A percentile compares a stretch with the other conserved stretches of the same genome.
These are phyloP conservation scores for Linnemannia hyalina DNA, from an alignment of 192 early-diverging fungal genomes.

Conservation along the genomic window DNA sequence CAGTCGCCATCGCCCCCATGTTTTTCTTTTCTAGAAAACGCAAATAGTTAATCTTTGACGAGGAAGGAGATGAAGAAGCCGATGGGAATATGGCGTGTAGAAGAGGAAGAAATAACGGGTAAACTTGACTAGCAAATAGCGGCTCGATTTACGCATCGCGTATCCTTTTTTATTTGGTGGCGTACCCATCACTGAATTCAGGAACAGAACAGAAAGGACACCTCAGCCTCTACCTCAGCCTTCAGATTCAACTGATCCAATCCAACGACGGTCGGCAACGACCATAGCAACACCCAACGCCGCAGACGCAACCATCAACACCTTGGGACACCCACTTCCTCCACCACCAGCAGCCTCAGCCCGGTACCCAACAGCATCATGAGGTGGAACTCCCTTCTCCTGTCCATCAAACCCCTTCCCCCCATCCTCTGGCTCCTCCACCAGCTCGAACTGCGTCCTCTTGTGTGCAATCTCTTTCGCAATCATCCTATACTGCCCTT, in stretches of 20 bases:
- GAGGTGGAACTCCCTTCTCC: background rate
- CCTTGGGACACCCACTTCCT: background rate
- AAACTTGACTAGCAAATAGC: too few relatives aligned
- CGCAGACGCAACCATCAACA: background rate
- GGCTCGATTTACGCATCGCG: too few relatives aligned
- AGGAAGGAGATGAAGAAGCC: too few relatives aligned
- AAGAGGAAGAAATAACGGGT: too few relatives aligned
- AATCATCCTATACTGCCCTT: background rate
- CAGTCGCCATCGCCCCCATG: too few relatives aligned
- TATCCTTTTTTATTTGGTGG: too few relatives aligned
- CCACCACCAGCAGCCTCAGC: background rate
- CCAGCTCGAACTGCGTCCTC: slow-evolving; percentile 13
- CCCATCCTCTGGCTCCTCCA: background rate
- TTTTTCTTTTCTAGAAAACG: too few relatives aligned
- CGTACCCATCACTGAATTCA: background rate
- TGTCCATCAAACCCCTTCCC: background rate
- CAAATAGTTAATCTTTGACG: too few relatives aligned
- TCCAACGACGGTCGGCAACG: background rate
- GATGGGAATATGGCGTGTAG: too few relatives aligned
- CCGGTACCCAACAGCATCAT: background rate
- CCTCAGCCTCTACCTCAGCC: too few relatives aligned
- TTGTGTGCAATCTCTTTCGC: background rate
- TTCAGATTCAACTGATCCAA: background rate
- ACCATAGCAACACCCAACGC: background rate
- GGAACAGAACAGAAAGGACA: too few relatives aligned